Evolutionary conservation across 768 basidiomycete species (phyloP).

Genomic region (Xerocomus potaroensis): DNA sequence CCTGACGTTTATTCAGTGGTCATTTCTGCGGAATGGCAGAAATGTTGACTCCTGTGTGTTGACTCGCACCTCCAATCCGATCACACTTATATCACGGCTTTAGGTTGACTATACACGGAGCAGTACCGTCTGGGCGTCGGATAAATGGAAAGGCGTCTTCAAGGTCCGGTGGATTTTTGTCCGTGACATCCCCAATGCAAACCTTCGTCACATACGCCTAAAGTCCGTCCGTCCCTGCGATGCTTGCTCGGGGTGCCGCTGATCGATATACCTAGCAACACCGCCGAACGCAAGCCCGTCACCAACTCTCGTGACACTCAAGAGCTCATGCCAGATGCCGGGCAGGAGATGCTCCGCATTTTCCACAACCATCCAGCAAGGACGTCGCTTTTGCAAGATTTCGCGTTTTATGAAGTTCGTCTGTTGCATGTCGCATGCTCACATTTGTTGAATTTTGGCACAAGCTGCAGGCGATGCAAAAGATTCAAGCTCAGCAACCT

Average conservation of each 20-base stretch:
- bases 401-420: conserved; percentile 84
- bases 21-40: conserved; percentile 99
- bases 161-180: conserved; percentile 98
- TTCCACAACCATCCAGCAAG: conserved; percentile 91
- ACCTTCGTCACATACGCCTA: conserved; percentile 82
- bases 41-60: conserved; percentile 86
- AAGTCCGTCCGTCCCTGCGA: conserved; percentile 53
- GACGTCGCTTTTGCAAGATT: conserved; percentile 91
- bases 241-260: conserved; percentile 8
- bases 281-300: conserved; percentile 96
- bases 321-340: conserved; percentile 92
- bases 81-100: conserved; percentile 3
- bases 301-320: conserved; percentile 98
- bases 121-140: conserved; percentile 97
- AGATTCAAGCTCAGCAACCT: conserved; percentile 40
- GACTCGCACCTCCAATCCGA: neutral
- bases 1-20: conserved; percentile 48
- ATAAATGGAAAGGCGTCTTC: conserved; percentile 99
- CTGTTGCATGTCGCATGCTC: neutral
- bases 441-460: conserved; percentile 7
- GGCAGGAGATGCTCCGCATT: conserved; percentile 94
- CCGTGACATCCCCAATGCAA: conserved; percentile 89
- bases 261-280: conserved; percentile 60
- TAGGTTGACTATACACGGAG: conserved; percentile 90
- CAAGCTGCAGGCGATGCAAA: conserved; percentile 85